Evolutionary conservation across 176 grass and related monocot genomes (phyloP).

Genomic region (Areca catechu): DNA sequence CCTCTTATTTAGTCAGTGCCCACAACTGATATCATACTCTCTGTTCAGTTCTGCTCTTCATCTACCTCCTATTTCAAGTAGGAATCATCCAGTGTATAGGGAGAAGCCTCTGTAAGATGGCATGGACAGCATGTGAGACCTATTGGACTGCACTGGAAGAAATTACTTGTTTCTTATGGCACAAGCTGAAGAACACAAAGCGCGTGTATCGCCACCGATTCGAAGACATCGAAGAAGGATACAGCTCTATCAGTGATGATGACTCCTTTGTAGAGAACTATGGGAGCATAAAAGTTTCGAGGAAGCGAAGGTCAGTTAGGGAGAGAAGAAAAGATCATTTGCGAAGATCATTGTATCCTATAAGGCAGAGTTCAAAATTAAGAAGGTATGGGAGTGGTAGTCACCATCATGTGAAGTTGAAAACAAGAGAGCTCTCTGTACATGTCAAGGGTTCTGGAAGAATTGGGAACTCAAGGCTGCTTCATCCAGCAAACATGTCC

Average conservation of each 20-base stretch:
- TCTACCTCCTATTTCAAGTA: conserved; percentile 21
- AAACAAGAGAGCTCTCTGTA: conserved; percentile 11
- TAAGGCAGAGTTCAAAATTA: conserved; percentile 1
- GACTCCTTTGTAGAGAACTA: background rate
- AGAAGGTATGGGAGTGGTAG: background rate
- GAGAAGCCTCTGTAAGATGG: conserved; percentile 32
- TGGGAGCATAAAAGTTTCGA: background rate
- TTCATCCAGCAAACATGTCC: background rate
- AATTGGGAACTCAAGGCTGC: background rate
- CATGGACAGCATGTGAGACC: conserved; percentile 1
- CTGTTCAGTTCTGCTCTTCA: conserved; percentile 9
- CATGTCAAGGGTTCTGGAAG: background rate
- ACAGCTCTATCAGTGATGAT: background rate
- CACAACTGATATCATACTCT: background rate
- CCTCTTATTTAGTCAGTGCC: background rate
- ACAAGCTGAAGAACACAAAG: conserved; percentile 26
- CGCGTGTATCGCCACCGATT: conserved; percentile 15
- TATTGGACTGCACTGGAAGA: conserved; percentile 9
- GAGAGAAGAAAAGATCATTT: conserved; percentile 11
- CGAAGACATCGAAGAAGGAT: conserved; percentile 13
- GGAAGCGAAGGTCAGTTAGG: background rate
- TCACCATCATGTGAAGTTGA: conserved; percentile 8
- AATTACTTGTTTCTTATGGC: conserved; percentile 13
- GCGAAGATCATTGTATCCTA: background rate
- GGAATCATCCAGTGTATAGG: conserved; percentile 33